These are phyloP conservation scores for Thinopyrum obtusiflorum DNA, from an alignment of 202 grass and related monocot genomes.

Conservation along the genomic window DNA sequence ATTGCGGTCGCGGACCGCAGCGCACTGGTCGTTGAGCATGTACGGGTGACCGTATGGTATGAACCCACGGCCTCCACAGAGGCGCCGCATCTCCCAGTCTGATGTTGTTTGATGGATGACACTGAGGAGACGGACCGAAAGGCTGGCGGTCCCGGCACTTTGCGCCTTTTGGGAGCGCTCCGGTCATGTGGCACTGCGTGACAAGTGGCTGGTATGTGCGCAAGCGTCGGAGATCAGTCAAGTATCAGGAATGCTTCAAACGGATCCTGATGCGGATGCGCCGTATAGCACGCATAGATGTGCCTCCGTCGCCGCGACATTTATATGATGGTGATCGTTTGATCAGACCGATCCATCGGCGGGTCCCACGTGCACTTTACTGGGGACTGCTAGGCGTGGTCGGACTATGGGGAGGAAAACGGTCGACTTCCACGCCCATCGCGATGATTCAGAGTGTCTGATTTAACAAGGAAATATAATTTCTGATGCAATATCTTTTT, in stretches of 20 bases:
- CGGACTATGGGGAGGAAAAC: too few relatives aligned
- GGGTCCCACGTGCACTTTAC: too few relatives aligned
- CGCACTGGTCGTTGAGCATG: not conserved
- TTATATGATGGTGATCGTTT: not conserved
- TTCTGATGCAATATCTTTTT: too few relatives aligned
- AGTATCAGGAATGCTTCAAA: not conserved
- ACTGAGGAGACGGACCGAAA: not conserved
- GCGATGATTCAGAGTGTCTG: too few relatives aligned
- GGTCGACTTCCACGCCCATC: too few relatives aligned
- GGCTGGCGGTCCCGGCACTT: not conserved
- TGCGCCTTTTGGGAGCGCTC: not conserved
- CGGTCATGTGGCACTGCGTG: not conserved
- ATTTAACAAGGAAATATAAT: too few relatives aligned
- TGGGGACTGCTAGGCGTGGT: too few relatives aligned
- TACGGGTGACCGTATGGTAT: not conserved
- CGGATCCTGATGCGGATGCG: not conserved
- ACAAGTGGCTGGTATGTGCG: not conserved
- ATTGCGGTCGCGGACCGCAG: not conserved
- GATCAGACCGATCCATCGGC: not conserved
- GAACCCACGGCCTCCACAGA: slow-evolving; percentile 5
- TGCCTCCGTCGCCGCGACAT: slow-evolving; percentile 12
- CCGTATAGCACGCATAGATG: not conserved
- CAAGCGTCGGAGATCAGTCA: not conserved
- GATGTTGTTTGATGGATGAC: not conserved
- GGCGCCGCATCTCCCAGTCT: not conserved